Conservation (phyloP, 2,329 filamentous ascomycete species). For the Aspergillus eucalypticola region DNA sequence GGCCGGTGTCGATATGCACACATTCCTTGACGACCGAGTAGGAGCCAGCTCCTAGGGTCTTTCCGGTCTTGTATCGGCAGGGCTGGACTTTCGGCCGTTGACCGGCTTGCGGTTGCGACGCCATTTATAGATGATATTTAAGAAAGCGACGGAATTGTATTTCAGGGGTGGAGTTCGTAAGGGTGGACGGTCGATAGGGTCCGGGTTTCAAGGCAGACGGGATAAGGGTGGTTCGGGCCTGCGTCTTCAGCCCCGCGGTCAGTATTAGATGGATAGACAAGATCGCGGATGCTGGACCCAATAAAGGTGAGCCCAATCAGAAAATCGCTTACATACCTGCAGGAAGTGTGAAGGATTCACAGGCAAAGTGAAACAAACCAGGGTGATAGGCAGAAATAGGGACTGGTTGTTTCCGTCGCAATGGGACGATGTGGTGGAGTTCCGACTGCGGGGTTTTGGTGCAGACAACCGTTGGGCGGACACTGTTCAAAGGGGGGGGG, state of each 20-base stretch:
- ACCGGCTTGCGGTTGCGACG: constrained; percentile 29
- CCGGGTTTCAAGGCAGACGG: not conserved
- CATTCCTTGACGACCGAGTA: constrained; percentile 99
- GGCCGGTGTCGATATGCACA: constrained; percentile 94
- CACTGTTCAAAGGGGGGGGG: not conserved
- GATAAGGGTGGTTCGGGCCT: not conserved
- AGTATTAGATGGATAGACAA: not conserved
- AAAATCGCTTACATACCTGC: not conserved
- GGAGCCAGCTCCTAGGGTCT: constrained; percentile 92
- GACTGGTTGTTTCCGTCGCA: not conserved
- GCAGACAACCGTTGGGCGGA: not conserved
- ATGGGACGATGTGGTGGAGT: constrained; percentile 2
- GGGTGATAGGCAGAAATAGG: not conserved
- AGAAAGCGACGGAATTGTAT: not conserved
- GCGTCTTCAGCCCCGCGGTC: constrained; percentile 5
- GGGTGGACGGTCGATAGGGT: not conserved
- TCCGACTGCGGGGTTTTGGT: constrained; percentile 6
- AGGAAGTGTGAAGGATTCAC: not conserved
- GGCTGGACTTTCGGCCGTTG: constrained; percentile 74
- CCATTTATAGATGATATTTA: constrained; percentile 25
- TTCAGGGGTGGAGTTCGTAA: not conserved
- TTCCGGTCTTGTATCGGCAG: constrained; percentile 97
- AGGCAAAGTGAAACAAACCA: not conserved
- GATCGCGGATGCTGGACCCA: not conserved
- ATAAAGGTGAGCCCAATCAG: not conserved